phyloP scores from a whole-genome alignment of 2,329 filamentous ascomycete species.

The Clarireedia hainanense region DNA sequence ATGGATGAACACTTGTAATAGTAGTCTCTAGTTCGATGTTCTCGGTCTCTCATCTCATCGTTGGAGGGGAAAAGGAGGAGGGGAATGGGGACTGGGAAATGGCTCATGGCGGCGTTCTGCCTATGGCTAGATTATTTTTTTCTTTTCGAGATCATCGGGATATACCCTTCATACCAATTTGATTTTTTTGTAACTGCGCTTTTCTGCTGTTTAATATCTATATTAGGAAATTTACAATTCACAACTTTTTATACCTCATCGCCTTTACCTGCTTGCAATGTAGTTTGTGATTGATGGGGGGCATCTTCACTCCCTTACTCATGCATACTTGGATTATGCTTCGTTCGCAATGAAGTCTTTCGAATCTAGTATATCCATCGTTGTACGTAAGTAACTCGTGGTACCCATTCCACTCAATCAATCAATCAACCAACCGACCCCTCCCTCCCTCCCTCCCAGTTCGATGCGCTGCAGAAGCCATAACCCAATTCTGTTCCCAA shows the following conservation, averaged over 20 bases:
- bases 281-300: neutral
- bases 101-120: neutral
- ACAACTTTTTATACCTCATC: neutral
- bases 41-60: neutral
- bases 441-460: no score
- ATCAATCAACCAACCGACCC: no score
- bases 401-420: no score
- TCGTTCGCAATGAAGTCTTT: no score
- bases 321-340: no score
- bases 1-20: conserved; percentile 8
- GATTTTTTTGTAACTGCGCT: neutral
- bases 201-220: neutral
- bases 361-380: no score
- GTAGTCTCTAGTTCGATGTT: conserved; percentile 9
- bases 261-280: no score
- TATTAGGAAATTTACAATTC: neutral
- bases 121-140: neutral
- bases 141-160: conserved; percentile 4
- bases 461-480: no score
- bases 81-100: neutral
- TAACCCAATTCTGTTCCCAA: no score
- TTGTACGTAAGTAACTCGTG: no score
- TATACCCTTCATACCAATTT: conserved; percentile 8
- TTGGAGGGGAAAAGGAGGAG: neutral
- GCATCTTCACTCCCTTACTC: no score